These are phyloP conservation scores for Solanum etuberosum DNA, from an alignment of 257 asterid genomes.

Conservation along the genomic window DNA sequence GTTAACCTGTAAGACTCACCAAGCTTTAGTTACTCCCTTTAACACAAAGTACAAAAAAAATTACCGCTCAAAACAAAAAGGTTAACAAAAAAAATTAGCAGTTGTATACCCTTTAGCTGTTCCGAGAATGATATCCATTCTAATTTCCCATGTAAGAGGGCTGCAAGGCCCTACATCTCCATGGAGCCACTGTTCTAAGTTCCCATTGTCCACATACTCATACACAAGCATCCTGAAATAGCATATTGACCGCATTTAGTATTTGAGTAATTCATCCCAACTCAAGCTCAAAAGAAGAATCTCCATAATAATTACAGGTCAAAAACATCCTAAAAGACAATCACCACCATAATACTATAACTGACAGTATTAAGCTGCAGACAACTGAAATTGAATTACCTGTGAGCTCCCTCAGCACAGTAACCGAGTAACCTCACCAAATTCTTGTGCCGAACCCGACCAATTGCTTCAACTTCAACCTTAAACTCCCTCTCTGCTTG, in stretches of 20 bases:
- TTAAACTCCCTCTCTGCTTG: slow-evolving; percentile 94
- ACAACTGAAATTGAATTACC: slow-evolving; percentile 23
- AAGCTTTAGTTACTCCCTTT: slow-evolving; percentile 1
- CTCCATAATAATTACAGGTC: background rate
- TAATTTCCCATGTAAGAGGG: slow-evolving; percentile 90
- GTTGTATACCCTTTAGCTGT: slow-evolving; percentile 73
- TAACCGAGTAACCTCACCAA: slow-evolving; percentile 87
- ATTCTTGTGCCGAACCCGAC: slow-evolving; percentile 86
- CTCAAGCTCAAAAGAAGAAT: background rate
- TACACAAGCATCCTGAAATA: slow-evolving; percentile 74
- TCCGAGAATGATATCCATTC: slow-evolving; percentile 84
- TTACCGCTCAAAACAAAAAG: background rate
- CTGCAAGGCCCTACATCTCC: slow-evolving; percentile 82
- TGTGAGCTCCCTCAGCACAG: slow-evolving; percentile 91
- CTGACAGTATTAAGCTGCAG: background rate
- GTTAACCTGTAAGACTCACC: slow-evolving; percentile 39
- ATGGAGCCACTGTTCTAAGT: slow-evolving; percentile 91
- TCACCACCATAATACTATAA: background rate
- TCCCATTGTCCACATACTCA: slow-evolving; percentile 79
- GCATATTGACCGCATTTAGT: background rate
- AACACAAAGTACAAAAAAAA: background rate
- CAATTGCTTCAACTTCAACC: slow-evolving; percentile 93
- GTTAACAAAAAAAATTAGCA: background rate
- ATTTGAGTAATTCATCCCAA: background rate
- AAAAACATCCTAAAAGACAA: background rate